These are phyloP conservation scores for Stevia rebaudiana DNA, from an alignment of 140 eudicot species.

Conservation along the genomic window DNA sequence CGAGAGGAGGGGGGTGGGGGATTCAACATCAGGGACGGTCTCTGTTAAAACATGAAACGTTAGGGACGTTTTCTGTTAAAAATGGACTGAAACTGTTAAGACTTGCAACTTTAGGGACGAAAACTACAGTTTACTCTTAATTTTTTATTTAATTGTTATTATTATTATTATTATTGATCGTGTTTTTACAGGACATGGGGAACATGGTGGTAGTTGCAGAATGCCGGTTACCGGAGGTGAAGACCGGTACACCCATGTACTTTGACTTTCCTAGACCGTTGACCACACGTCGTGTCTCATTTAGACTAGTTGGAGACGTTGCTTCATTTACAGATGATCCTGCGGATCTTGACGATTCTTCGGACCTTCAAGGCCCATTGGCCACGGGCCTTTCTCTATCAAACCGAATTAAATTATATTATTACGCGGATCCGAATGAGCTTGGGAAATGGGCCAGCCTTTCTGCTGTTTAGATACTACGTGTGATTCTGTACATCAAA, in stretches of 20 bases:
- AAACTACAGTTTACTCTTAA: no score
- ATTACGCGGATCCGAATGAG: constrained; percentile 84
- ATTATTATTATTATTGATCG: not conserved
- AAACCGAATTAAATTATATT: constrained; percentile 60
- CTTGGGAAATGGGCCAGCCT: constrained; percentile 95
- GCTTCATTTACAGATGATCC: constrained; percentile 81
- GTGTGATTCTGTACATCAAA: constrained; percentile 7
- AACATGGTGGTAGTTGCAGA: constrained; percentile 71
- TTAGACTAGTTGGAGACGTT: constrained; percentile 73
- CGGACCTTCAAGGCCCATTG: constrained; percentile 37
- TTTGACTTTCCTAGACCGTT: constrained; percentile 79
- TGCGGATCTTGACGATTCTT: constrained; percentile 62
- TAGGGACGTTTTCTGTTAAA: no score
- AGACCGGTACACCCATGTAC: constrained; percentile 78
- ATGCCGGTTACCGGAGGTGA: constrained; percentile 82
- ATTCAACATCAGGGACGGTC: no score
- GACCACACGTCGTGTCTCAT: constrained; percentile 50
- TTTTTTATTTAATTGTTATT: not conserved
- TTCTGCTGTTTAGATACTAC: constrained; percentile 55
- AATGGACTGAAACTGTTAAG: no score
- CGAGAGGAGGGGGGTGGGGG: no score
- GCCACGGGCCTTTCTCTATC: constrained; percentile 73
- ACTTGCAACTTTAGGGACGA: no score
- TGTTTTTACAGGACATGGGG: constrained; percentile 49
- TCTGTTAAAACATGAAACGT: no score